Evolutionary conservation across 306 rosid species (phyloP).

Genomic region (Morella rubra): DNA sequence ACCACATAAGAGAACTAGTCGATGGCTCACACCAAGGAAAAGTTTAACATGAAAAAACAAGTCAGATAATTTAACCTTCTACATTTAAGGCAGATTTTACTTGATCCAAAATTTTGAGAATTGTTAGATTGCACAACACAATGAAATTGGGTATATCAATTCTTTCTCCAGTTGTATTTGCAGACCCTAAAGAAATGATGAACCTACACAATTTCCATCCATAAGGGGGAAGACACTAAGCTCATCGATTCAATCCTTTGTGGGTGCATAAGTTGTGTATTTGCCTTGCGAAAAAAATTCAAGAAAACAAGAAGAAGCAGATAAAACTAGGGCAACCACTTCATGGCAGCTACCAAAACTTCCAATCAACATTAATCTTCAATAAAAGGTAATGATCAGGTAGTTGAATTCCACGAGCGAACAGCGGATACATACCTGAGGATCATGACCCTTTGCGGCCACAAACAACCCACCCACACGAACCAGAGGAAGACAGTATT

Average conservation of each 20-base stretch:
- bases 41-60: neutral
- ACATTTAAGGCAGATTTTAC: neutral
- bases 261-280: too few relatives aligned
- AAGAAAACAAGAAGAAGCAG: too few relatives aligned
- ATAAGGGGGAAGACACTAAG: too few relatives aligned
- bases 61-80: neutral
- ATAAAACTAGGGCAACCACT: too few relatives aligned
- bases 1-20: neutral
- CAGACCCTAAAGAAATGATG: too few relatives aligned
- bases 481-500: constrained; percentile 91
- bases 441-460: constrained; percentile 88
- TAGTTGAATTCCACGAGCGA: constrained; percentile 8
- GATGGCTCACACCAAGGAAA: neutral
- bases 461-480: constrained; percentile 85
- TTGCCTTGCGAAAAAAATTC: too few relatives aligned
- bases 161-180: too few relatives aligned
- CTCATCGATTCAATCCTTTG: too few relatives aligned
- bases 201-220: too few relatives aligned
- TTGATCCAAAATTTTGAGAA: neutral
- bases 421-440: constrained; percentile 49
- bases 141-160: neutral
- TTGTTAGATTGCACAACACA: neutral
- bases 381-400: constrained; percentile 17
- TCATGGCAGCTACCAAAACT: neutral
- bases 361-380: neutral